A percentile compares a stretch with the other conserved stretches of the same genome.
phyloP scores from a whole-genome alignment of 305 asterid genomes.

The Rubia balearica region DNA sequence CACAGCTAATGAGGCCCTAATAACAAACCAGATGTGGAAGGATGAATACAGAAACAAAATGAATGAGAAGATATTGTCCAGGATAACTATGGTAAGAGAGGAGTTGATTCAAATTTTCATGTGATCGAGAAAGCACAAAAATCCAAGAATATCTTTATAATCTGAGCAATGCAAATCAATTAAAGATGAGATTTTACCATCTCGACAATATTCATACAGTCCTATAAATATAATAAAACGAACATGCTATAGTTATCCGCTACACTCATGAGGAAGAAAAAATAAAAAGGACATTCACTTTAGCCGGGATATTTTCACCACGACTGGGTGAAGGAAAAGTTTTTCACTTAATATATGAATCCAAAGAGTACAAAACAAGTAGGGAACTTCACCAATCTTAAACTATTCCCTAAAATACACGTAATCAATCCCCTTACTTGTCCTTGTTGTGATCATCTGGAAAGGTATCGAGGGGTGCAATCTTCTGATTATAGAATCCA shows the following conservation, averaged over 20 bases:
- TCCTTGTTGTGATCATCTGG: conserved; percentile 52
- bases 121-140: too few species aligned
- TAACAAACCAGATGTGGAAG: conserved; percentile 9
- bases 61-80: conserved; percentile 4
- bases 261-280: too few species aligned
- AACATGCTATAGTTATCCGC: too few species aligned
- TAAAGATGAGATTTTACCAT: background rate
- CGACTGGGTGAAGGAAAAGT: too few species aligned
- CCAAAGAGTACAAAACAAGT: too few species aligned
- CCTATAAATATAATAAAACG: too few species aligned
- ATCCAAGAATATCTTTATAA: too few species aligned
- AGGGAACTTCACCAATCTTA: too few species aligned
- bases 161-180: background rate
- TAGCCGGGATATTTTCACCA: too few species aligned
- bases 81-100: background rate
- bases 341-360: too few species aligned
- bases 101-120: background rate
- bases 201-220: background rate
- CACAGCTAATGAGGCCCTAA: conserved; percentile 38
- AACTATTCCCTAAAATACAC: background rate
- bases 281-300: too few species aligned
- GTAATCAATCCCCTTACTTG: conserved; percentile 31
- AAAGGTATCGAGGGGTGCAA: conserved; percentile 35
- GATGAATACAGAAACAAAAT: background rate
- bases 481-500: conserved; percentile 47